These are phyloP conservation scores for Hyphopichia pseudoburtonii DNA, from an alignment of 1,139 yeast genomes.

Conservation along the genomic window DNA sequence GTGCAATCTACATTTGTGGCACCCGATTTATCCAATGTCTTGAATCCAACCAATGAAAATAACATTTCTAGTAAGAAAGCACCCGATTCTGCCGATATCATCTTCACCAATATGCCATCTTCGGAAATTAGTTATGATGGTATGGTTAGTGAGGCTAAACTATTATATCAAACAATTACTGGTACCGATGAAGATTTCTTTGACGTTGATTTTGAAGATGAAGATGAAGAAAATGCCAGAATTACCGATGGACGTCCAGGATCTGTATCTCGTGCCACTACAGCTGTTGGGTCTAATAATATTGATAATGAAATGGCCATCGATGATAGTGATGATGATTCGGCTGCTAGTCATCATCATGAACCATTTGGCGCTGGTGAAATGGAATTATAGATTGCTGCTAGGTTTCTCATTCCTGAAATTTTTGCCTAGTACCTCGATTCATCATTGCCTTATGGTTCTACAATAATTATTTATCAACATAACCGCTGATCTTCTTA, in stretches of 20 bases:
- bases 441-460: too few species aligned
- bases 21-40: constrained; percentile 41
- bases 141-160: constrained; percentile 75
- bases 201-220: constrained; percentile 95
- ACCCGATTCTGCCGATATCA: constrained; percentile 43
- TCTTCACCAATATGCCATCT: constrained; percentile 74
- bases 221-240: constrained; percentile 56
- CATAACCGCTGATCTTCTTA: too few species aligned
- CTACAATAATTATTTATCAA: too few species aligned
- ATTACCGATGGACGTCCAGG: constrained; percentile 6
- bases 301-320: constrained; percentile 38
- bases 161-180: constrained; percentile 71
- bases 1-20: constrained; percentile 65
- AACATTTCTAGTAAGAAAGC: constrained; percentile 33
- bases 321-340: constrained; percentile 40
- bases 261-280: constrained; percentile 7
- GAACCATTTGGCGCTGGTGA: constrained; percentile 67
- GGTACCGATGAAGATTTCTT: constrained; percentile 95
- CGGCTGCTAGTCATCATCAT: constrained; percentile 26
- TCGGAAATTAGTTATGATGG: constrained; percentile 91
- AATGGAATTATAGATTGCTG: constrained; percentile 68
- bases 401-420: too few species aligned
- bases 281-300: constrained; percentile 15
- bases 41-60: constrained; percentile 30
- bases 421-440: too few species aligned